Conservation (phyloP, 768 basidiomycete genomes). For the Daedaleopsis nitida region DNA sequence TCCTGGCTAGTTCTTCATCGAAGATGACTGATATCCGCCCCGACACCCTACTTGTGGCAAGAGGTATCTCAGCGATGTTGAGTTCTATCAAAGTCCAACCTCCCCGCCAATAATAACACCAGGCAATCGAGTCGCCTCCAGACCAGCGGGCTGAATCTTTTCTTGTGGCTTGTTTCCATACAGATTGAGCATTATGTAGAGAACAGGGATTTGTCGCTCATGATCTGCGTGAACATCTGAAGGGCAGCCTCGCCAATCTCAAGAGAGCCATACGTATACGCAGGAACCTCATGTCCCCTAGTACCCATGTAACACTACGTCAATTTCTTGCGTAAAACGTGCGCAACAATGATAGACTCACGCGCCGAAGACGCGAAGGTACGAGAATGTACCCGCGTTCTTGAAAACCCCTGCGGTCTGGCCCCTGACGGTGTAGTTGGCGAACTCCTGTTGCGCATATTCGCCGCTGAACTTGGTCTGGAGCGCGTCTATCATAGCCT, state of each 20-base stretch:
- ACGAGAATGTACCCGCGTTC: slow-evolving; percentile 60
- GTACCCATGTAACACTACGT: too few relatives aligned
- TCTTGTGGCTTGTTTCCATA: too few relatives aligned
- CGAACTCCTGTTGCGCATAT: slow-evolving; percentile 46
- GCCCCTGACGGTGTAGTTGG: slow-evolving; percentile 52
- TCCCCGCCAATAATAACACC: too few relatives aligned
- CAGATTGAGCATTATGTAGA: slow-evolving; percentile 27
- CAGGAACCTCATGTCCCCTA: slow-evolving; percentile 34
- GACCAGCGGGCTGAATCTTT: too few relatives aligned
- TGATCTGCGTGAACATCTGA: slow-evolving; percentile 36
- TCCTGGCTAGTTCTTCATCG: too few relatives aligned
- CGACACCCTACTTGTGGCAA: too few relatives aligned
- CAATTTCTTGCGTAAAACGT: neutral
- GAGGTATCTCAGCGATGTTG: too few relatives aligned
- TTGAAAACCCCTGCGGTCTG: slow-evolving; percentile 54
- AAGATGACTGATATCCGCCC: too few relatives aligned
- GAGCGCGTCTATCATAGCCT: slow-evolving; percentile 56
- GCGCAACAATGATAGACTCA: slow-evolving; percentile 24
- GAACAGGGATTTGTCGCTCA: slow-evolving; percentile 26
- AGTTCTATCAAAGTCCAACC: too few relatives aligned
- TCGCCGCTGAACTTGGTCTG: slow-evolving; percentile 46
- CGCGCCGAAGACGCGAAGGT: slow-evolving; percentile 48
- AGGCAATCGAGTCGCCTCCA: too few relatives aligned
- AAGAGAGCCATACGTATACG: slow-evolving; percentile 29
- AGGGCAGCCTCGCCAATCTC: slow-evolving; percentile 28